Evolutionary conservation across 1,284 basidiomycete genomes (phyloP), one percentile per base, ranked within the genome.

Genomic region (Kalmanozyma brasiliensis): DNA sequence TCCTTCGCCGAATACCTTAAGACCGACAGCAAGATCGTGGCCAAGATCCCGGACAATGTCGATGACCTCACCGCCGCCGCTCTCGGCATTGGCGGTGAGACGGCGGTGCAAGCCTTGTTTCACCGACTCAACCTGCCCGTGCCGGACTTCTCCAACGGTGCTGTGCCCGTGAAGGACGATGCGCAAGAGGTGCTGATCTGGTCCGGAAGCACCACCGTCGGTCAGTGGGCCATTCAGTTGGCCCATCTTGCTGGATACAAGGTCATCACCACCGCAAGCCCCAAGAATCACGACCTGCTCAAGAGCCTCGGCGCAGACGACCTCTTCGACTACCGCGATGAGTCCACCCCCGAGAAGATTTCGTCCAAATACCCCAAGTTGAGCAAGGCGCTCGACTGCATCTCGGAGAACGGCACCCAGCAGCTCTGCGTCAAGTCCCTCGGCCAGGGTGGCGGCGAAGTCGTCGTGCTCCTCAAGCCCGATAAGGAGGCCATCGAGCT

Each of bases 141-240:
- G 4, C 52, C 71, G 10, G 61, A 73, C 23, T 49, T 61, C 14
- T 41, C 52, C 19, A 59, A 62, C 10, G 51, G 61, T 5, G 45
- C 73, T 7, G 59, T 73, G 14, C 38, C 48, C 13, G 52, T 73
- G 13, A 61, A 55, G 6, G 53, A 68, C 20, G 45, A 58, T 8
- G 58, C 67, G 16, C 67, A 58, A 8, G 68, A 74, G 66, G 49
- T 81, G n/a, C 61, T 81, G 13, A 80, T 89, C 22, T 88, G 87
- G 49, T 86, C 85, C 16, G 87, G 87, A 10, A 83, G 87, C 5
- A 86, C 86, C n/a, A 75, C 85, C 16, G 81, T 82, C 0, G 87
- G 87, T 4, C 85, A 87, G 58, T 86, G 83, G 53, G 77, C 77
- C n/a, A 66, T 81, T 33, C 78, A 81, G 60, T 49, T 79, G 17